Base-by-base conservation (phyloP, 495 filamentous ascomycete genomes). In the Xylaria telfairii region DNA sequence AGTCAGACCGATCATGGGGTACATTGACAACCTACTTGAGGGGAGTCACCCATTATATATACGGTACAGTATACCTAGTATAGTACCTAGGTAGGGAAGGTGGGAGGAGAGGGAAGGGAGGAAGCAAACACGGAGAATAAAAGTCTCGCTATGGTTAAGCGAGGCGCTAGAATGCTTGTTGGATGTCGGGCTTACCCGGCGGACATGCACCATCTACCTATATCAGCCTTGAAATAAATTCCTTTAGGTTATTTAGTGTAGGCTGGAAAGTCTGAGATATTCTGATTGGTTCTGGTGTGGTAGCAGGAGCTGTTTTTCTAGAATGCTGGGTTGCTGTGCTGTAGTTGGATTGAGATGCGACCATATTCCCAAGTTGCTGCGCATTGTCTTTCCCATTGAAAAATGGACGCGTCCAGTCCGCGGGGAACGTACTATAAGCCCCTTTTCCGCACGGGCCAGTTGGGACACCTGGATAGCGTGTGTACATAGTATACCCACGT, bases 1-100 rank as follows among this genome's bases (percentile, higher is more conserved):
- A 30, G 32, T 53, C 28, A 41, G 59, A 44, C 62, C 41, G 44
- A 65, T 65, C 62, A 65, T 37, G 62, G 62, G 62, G 62, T 34
- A 41, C 39, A 65, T 37, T 65, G 46, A 65, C 46, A 53, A 8
- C n/a, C 39, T 13, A 17, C n/a, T n/a, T n/a, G n/a, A n/a, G 60
- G 21, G 15, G 59, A 24, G n/a, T 10, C 47, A 24, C 24, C 7
- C 53, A 32, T 56, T 30, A n/a, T 49, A 4, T 8, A 3, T 37
- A 37, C 34, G n/a, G n/a, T n/a, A n/a, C n/a, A n/a, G n/a, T n/a
- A n/a, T n/a, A n/a, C n/a, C n/a, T n/a, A n/a, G n/a, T n/a, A n/a
- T n/a, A n/a, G n/a, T n/a, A n/a, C 34, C 8, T 4, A n/a, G 10
- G 32, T 19, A 56, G 49, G 19, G 28, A 21, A 59, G 32, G 54